phyloP scores from a whole-genome alignment of 345 rosid species.

The Gossypium sturtianum region DNA sequence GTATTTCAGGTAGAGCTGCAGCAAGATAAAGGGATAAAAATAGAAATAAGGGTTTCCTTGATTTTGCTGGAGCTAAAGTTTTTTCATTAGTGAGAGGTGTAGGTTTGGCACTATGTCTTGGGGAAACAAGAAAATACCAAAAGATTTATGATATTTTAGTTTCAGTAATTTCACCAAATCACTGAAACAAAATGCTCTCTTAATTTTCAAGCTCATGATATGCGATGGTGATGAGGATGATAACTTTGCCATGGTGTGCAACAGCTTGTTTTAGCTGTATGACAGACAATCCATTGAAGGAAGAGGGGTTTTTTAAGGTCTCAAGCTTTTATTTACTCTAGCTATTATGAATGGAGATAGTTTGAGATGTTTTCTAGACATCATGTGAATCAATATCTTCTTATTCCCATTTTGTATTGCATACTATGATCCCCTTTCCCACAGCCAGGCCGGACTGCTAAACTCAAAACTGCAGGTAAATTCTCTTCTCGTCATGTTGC shows the following conservation, averaged over 20 bases:
- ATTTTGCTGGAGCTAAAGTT: neutral
- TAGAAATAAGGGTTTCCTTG: neutral
- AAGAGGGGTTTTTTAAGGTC: neutral
- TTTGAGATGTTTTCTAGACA: neutral
- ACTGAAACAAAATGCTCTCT: neutral
- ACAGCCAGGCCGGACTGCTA: slow-evolving; percentile 62
- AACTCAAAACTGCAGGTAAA: slow-evolving; percentile 68
- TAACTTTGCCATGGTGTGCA: neutral
- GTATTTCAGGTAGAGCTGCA: neutral
- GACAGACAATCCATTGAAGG: neutral
- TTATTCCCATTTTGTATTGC: slow-evolving; percentile 15
- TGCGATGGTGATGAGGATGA: neutral
- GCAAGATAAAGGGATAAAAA: neutral
- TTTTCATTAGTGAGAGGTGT: neutral
- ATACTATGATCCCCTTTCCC: slow-evolving; percentile 56
- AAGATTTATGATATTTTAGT: neutral
- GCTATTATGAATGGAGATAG: neutral
- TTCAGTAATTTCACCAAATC: neutral
- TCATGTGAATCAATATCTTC: neutral
- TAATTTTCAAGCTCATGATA: neutral
- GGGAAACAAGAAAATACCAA: neutral
- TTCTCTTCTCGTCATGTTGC: slow-evolving; percentile 11
- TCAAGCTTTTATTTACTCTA: neutral
- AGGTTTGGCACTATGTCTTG: neutral
- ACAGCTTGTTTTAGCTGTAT: neutral